A percentile compares a stretch with the other conserved stretches of the same genome.
Evolutionary conservation across 2,329 filamentous ascomycete species (phyloP).

Genomic region (Beauveria sp.): DNA sequence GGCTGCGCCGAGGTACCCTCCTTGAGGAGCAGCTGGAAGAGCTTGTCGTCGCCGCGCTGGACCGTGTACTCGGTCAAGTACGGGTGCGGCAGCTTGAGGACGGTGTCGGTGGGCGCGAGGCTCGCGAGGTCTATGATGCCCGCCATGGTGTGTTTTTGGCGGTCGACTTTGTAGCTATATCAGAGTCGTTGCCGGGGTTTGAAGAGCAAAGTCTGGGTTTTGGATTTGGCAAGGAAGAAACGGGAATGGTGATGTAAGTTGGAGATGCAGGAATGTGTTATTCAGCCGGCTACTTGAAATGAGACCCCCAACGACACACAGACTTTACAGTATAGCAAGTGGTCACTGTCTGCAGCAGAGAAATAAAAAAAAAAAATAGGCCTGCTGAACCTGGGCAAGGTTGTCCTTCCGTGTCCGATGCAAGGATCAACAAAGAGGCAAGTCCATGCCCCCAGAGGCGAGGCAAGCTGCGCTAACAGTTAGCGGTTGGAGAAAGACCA

Average conservation of each 20-base stretch:
- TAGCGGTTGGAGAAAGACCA: not conserved
- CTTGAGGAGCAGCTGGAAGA: conserved; percentile 30
- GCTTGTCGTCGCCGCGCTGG: conserved; percentile 20
- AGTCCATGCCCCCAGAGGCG: not conserved
- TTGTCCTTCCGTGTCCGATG: not conserved
- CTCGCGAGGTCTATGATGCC: conserved; percentile 19
- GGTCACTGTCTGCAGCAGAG: not conserved
- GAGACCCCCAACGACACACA: not conserved
- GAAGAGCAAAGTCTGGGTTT: not conserved
- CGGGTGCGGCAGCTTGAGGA: conserved; percentile 42
- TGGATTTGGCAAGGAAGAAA: not conserved
- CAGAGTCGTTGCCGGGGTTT: not conserved
- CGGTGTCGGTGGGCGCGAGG: conserved; percentile 27
- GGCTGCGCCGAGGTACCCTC: conserved; percentile 20
- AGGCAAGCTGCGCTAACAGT: not conserved
- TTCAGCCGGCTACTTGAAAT: not conserved
- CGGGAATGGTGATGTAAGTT: not conserved
- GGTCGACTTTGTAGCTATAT: not conserved
- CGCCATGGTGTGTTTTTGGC: conserved; percentile 15
- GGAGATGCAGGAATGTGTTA: not conserved
- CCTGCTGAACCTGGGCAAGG: not conserved
- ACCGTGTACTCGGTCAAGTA: conserved; percentile 39
- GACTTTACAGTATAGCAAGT: not conserved
- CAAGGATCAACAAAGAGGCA: not conserved
- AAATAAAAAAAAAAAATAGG: not conserved